Evolutionary conservation across 1,139 yeast genomes (phyloP).

Genomic region (Pichia sp.): DNA sequence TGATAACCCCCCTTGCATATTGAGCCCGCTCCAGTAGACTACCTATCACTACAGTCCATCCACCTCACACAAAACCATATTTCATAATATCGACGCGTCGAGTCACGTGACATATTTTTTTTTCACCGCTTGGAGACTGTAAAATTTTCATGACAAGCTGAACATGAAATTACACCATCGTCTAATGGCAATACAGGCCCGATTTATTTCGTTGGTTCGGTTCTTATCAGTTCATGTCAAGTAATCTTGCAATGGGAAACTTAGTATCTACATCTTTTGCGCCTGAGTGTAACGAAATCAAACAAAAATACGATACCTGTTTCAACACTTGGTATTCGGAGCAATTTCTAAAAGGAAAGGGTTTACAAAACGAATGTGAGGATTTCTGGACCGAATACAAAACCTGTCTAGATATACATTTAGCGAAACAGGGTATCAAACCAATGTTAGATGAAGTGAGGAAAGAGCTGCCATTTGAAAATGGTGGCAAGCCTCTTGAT

Average conservation of each 20-base stretch:
- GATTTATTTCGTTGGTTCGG: too few relatives aligned
- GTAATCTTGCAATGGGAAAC: constrained; percentile 48
- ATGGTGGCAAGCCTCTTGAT: constrained; percentile 38
- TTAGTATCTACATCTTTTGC: constrained; percentile 91
- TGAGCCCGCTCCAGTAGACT: too few relatives aligned
- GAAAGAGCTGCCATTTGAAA: constrained; percentile 81
- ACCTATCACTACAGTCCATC: too few relatives aligned
- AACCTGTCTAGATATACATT: constrained; percentile 70
- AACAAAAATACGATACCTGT: constrained; percentile 82
- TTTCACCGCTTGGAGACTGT: too few relatives aligned
- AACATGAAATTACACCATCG: too few relatives aligned
- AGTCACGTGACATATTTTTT: too few relatives aligned
- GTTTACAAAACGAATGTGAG: constrained; percentile 75
- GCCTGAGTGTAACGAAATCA: constrained; percentile 88
- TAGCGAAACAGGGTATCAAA: constrained; percentile 62
- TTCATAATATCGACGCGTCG: too few relatives aligned
- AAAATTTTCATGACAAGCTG: too few relatives aligned
- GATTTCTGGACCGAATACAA: constrained; percentile 84
- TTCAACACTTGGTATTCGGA: constrained; percentile 96
- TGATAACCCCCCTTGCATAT: too few relatives aligned
- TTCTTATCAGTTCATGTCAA: too few relatives aligned
- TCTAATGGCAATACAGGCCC: too few relatives aligned
- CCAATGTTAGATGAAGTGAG: constrained; percentile 90
- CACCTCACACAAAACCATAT: too few relatives aligned
- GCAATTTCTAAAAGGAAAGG: constrained; percentile 63